phyloP scores from a whole-genome alignment of 2,329 filamentous ascomycete genomes.

The Monosporascus cannonballus region DNA sequence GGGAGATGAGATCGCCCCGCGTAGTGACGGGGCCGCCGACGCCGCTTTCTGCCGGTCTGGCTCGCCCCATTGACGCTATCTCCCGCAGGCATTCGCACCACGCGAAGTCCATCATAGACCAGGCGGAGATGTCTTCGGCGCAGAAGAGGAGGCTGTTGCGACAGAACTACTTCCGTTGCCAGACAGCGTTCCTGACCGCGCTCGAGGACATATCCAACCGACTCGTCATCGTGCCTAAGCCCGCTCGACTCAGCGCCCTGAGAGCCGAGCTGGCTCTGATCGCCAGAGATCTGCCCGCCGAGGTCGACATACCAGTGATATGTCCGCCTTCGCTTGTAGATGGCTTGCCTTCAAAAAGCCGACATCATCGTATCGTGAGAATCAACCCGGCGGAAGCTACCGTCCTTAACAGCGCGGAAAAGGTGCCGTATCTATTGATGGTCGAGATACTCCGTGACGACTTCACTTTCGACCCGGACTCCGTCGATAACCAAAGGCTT shows the following conservation, averaged over 20 bases:
- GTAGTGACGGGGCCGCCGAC: conserved; percentile 48
- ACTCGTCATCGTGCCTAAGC: conserved; percentile 76
- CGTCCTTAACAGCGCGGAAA: conserved; percentile 79
- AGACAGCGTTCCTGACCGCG: conserved; percentile 75
- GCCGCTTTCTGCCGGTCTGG: conserved; percentile 49
- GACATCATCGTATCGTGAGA: conserved; percentile 76
- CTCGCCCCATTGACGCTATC: conserved; percentile 42
- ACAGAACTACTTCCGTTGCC: conserved; percentile 76
- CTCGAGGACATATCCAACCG: conserved; percentile 80
- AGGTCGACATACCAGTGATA: conserved; percentile 78
- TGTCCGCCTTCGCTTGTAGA: conserved; percentile 69
- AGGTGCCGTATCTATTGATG: conserved; percentile 81
- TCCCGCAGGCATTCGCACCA: conserved; percentile 56
- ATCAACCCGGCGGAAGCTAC: conserved; percentile 80
- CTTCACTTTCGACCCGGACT: conserved; percentile 75
- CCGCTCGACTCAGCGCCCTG: conserved; percentile 72
- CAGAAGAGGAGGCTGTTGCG: conserved; percentile 69
- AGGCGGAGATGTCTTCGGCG: conserved; percentile 54
- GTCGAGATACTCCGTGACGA: conserved; percentile 76
- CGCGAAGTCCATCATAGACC: conserved; percentile 48
- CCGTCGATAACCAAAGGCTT: conserved; percentile 64
- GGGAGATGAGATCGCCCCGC: conserved; percentile 49
- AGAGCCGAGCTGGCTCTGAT: conserved; percentile 76
- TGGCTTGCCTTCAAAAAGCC: conserved; percentile 67
- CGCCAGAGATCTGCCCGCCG: conserved; percentile 72